Evolutionary conservation across 345 rosid species (phyloP), one percentile per base, ranked within the genome.

Genomic region (Euphorbia tirucalli): DNA sequence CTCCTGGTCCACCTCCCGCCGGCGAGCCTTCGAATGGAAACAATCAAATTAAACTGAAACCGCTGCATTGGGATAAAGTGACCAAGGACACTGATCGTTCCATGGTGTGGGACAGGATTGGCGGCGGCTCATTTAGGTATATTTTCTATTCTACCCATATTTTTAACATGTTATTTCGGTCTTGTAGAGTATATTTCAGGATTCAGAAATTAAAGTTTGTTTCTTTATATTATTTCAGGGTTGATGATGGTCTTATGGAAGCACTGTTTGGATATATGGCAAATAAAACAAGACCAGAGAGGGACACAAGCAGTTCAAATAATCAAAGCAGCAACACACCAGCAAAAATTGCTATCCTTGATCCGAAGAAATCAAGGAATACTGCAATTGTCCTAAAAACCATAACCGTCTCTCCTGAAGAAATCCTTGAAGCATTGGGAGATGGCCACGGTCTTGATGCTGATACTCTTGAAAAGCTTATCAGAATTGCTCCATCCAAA

Each of bases 61-160:
- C 99, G 18, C 68, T 92, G 75, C 99, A 92, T 73, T 89, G 97
- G 99, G 97, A 92, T 76, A 92, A 92, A 79, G 82, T 92, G 65
- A 85, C 87, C 71, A 85, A 77, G 14, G 86, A 80, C 61, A 69
- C 75, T 0, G 90, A 85, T 41, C 92, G 87, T 70, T 92, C 98
- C 11, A 90, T 94, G 96, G 97, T 90, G 61, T 92, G 98, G 98
- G 91, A 92, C 85, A 88, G 85, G 73, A 85, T 94, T 30, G 83
- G 83, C 56, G 84, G 77, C 2, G 98, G 99, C 16, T 94, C 97
- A 65, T 90, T 94, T 65, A 83, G 86, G 98, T 90, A 88, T 87
- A n/a, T 35, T 35, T 44, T 37, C 0, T 44, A 19, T 1, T 14
- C 63, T 35, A 7, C 39, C 39, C 3, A 3, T 35, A 7, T 35